Evolutionary conservation across 495 filamentous ascomycete species (phyloP).

Genomic region (Talaromyces liani): DNA sequence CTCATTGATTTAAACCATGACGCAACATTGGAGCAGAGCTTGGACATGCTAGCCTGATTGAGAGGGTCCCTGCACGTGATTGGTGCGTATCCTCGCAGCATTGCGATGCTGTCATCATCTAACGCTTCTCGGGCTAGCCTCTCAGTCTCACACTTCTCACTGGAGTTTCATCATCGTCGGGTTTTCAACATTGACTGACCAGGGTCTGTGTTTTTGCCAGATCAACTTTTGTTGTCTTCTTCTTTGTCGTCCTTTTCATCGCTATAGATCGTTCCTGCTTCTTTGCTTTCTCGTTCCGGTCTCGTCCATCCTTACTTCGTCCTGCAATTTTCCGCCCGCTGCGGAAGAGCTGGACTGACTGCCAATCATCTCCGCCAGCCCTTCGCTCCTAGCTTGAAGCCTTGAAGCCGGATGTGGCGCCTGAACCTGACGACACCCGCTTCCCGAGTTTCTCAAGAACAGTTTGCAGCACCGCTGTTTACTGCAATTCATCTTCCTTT

Average conservation of each 20-base stretch:
- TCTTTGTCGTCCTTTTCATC: background rate
- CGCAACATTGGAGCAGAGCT: background rate
- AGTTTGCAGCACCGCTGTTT: background rate
- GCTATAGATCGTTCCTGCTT: background rate
- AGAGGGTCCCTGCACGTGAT: background rate
- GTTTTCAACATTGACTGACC: background rate
- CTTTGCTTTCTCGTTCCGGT: background rate
- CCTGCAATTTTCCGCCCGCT: background rate
- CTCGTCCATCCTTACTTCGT: background rate
- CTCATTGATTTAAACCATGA: background rate
- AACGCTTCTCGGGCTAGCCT: background rate
- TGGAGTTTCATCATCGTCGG: background rate
- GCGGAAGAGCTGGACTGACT: background rate
- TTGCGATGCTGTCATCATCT: background rate
- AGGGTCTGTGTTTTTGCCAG: background rate
- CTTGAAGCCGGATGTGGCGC: background rate
- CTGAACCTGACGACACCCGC: background rate
- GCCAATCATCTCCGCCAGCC: constrained; percentile 3
- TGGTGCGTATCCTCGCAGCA: background rate
- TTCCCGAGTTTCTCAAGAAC: background rate
- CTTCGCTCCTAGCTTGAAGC: background rate
- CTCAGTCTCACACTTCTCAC: background rate
- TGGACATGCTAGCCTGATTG: background rate
- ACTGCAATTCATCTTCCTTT: background rate
- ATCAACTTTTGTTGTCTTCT: background rate